Conservation (phyloP, 495 filamentous ascomycete species). For the Oidiodendron maius region DNA sequence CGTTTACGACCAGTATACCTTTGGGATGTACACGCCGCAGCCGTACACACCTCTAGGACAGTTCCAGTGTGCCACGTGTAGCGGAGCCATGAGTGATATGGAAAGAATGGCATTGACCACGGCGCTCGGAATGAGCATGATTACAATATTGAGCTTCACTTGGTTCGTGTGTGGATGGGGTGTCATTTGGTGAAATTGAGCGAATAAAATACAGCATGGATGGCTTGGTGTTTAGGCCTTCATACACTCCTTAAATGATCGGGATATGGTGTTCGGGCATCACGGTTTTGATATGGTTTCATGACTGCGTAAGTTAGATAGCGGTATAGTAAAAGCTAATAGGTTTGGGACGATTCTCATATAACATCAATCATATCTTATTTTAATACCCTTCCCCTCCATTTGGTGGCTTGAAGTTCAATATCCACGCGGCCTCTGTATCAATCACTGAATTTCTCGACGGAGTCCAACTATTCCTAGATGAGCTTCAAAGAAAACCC, state of each 20-base stretch:
- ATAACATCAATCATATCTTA: no score
- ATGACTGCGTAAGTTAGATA: slow-evolving; percentile 14
- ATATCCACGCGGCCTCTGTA: no score
- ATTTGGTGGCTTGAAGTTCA: no score
- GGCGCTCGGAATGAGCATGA: slow-evolving; percentile 62
- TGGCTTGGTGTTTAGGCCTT: background rate
- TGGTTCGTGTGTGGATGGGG: slow-evolving; percentile 76
- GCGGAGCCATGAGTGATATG: slow-evolving; percentile 54
- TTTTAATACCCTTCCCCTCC: no score
- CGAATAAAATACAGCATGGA: background rate
- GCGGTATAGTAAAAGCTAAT: slow-evolving; percentile 5
- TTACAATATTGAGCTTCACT: slow-evolving; percentile 79
- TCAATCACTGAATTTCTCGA: no score
- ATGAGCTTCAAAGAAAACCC: slow-evolving; percentile 78
- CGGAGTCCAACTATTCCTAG: slow-evolving; percentile 9
- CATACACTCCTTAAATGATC: slow-evolving; percentile 13
- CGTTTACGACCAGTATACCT: slow-evolving; percentile 55
- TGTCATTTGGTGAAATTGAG: slow-evolving; percentile 39
- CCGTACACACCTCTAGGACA: slow-evolving; percentile 55
- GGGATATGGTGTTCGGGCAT: slow-evolving; percentile 7
- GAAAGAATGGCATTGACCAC: slow-evolving; percentile 66
- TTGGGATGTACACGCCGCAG: slow-evolving; percentile 77
- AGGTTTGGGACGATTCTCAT: no score
- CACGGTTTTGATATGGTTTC: slow-evolving; percentile 1
- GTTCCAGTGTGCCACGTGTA: slow-evolving; percentile 66